A percentile compares a stretch with the other conserved stretches of the same genome.
Evolutionary conservation across 106 monocot genomes (phyloP).

Genomic region (Platanthera guangdongensis): DNA sequence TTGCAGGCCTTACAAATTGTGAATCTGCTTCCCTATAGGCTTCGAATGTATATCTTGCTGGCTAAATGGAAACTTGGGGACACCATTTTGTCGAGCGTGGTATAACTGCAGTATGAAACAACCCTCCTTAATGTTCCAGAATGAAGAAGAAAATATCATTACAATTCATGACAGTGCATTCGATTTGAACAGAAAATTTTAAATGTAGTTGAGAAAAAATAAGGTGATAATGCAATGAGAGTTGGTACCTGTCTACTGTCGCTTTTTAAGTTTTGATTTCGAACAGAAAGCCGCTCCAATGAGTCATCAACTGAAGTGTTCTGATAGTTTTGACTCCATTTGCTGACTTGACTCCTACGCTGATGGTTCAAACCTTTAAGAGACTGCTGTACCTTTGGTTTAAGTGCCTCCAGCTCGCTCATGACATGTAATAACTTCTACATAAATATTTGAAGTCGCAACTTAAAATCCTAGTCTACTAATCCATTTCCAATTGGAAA

Average conservation of each 20-base stretch:
- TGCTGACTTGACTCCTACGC: constrained; percentile 32
- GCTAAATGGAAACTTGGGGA: constrained; percentile 12
- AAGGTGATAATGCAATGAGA: neutral
- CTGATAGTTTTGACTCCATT: constrained; percentile 24
- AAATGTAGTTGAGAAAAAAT: neutral
- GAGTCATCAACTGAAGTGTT: constrained; percentile 21
- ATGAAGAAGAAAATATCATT: neutral
- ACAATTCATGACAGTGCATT: neutral
- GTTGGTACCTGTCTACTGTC: constrained; percentile 33
- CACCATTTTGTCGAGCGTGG: constrained; percentile 3
- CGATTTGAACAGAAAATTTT: neutral
- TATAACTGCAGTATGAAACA: constrained; percentile 16
- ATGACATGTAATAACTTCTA: constrained; percentile 58
- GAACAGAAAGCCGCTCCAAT: constrained; percentile 41
- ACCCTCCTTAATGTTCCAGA: neutral
- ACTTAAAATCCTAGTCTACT: neutral
- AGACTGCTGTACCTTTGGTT: constrained; percentile 54
- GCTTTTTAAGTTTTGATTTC: constrained; percentile 20
- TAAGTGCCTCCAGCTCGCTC: constrained; percentile 60
- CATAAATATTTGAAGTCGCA: constrained; percentile 1
- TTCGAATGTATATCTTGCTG: constrained; percentile 15
- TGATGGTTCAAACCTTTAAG: constrained; percentile 61
- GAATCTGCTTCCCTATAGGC: constrained; percentile 15
- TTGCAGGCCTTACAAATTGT: constrained; percentile 33
- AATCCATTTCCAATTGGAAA: neutral